These are phyloP conservation scores for Halenospora varia DNA, from an alignment of 495 filamentous ascomycete genomes.

Conservation along the genomic window DNA sequence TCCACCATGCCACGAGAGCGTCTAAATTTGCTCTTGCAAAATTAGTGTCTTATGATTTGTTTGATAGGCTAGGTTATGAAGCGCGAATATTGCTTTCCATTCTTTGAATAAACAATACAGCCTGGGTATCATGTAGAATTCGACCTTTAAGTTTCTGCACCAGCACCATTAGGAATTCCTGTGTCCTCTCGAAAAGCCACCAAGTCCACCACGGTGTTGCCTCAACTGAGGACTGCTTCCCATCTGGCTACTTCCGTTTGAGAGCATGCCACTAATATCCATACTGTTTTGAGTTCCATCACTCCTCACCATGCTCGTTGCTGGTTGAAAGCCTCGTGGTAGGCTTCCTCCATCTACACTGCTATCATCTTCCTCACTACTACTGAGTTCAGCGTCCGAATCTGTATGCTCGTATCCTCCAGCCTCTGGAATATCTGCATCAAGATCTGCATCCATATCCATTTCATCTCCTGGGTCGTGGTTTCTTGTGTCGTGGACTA, in stretches of 20 bases:
- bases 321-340: neutral
- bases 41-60: no score
- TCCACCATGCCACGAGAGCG: no score
- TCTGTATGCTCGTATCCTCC: constrained; percentile 78
- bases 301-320: constrained; percentile 31
- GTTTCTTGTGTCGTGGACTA: constrained; percentile 26
- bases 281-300: constrained; percentile 43
- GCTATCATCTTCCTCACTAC: constrained; percentile 35
- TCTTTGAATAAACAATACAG: no score
- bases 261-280: constrained; percentile 46
- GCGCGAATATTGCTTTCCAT: no score
- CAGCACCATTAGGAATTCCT: neutral
- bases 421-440: constrained; percentile 65
- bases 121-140: no score
- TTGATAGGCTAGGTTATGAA: no score
- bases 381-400: constrained; percentile 64
- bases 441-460: constrained; percentile 56
- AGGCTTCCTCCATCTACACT: constrained; percentile 18
- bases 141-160: no score
- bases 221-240: constrained; percentile 37
- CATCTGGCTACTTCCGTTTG: constrained; percentile 40
- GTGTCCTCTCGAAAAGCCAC: neutral
- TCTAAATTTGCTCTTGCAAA: no score
- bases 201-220: neutral
- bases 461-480: constrained; percentile 34